Evolutionary conservation across 2,329 filamentous ascomycete species (phyloP), one percentile per base, ranked within the genome.

Genomic region (Leptoxyphium fumago): DNA sequence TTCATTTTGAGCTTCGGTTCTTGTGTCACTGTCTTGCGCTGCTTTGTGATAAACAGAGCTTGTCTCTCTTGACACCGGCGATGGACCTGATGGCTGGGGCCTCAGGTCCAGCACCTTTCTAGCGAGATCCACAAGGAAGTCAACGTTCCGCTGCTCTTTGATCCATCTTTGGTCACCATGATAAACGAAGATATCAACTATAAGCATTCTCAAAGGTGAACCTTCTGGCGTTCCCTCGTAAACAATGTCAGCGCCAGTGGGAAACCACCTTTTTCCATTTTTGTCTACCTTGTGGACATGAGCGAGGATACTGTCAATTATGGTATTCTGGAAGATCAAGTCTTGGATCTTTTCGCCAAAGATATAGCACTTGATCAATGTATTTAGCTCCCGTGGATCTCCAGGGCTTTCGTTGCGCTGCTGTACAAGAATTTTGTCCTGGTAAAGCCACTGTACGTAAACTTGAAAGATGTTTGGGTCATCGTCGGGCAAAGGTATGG

Each of bases 81-180:
- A n/a, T 32, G 29, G n/a, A 32, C n/a, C 29, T 32, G 29, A 32
- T 32, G 29, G 29, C n/a, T 32, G 9, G 9, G 29, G 29, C 29
- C 29, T 9, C 9, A 32, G 29, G 9, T 32, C 29, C 29, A 44
- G 43, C 18, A 44, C 10, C 4, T 10, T 14, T 38, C 29, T 29
- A 7, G 14, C 36, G n/a, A 44, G 43, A 11, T 44, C 43, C 7
- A 5, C 14, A 10, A 44, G 28, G 28, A 44, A 44, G 3, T 44
- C 43, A 17, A 32, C 13, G 28, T 44, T 41, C 7, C 32, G 6
- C 15, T 6, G 10, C 10, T 14, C 43, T 8, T 41, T 29, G 15
- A 36, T 57, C 51, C 43, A 65, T 9, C 46, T 43, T n/a, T 46
- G 39, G 17, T 44, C 39, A 5, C 46, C 50, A 30, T 47, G 51